These are phyloP conservation scores for Pochonia chlamydosporia DNA, from an alignment of 2,329 filamentous ascomycete species.

Conservation along the genomic window DNA sequence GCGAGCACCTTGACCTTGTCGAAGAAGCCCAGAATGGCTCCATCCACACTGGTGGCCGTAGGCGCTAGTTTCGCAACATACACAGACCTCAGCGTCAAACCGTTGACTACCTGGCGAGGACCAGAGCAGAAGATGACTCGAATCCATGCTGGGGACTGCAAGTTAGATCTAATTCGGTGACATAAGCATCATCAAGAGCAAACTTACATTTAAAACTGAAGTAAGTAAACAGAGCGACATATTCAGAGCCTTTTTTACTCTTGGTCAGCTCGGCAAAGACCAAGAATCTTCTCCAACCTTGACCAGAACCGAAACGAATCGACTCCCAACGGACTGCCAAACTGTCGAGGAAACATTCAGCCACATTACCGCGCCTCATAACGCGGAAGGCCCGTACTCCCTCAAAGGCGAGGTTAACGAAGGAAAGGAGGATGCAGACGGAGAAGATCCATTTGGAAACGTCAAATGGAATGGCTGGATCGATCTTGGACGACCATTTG, in stretches of 20 bases:
- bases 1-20: constrained; percentile 72
- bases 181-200: too few relatives aligned
- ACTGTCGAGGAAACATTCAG: constrained; percentile 85
- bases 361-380: constrained; percentile 78
- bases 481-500: constrained; percentile 78
- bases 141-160: constrained; percentile 62
- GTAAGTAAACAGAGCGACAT: constrained; percentile 85
- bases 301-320: constrained; percentile 65
- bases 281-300: constrained; percentile 85
- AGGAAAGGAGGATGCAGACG: constrained; percentile 84
- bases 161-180: neutral
- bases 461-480: constrained; percentile 69
- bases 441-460: constrained; percentile 95
- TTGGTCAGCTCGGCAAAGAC: constrained; percentile 89
- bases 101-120: constrained; percentile 87
- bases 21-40: constrained; percentile 70
- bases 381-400: constrained; percentile 74
- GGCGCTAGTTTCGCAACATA: constrained; percentile 67
- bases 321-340: constrained; percentile 81
- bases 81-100: constrained; percentile 79
- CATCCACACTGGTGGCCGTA: constrained; percentile 46
- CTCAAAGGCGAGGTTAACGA: constrained; percentile 74
- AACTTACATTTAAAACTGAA: constrained; percentile 63
- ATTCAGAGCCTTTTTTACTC: constrained; percentile 84
- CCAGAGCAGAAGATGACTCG: constrained; percentile 87